Evolutionary conservation across 2,329 filamentous ascomycete genomes (phyloP), one percentile per base, ranked within the genome.

Genomic region (Tolypocladium amazonense): DNA sequence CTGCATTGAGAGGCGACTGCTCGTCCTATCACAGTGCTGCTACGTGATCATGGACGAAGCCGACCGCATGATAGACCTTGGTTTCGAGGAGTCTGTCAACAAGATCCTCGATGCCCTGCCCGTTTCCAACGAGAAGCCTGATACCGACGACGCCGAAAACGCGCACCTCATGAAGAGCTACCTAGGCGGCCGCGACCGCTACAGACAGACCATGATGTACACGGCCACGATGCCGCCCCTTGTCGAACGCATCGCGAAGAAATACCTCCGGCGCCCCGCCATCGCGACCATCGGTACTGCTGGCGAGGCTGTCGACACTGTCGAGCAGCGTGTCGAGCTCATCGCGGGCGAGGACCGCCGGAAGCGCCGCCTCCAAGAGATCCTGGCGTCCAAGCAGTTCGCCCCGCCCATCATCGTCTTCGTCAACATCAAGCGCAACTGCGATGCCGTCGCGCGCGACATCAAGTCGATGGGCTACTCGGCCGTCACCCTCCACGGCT

Each of bases 171-270:
- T 97, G 93, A 88, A 86, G 67, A 82, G 85, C 60, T 88, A 89
- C 67, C 77, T 96, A 1, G 87, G 87, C 58, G 85, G 85, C 23
- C 85, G 86, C 65, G 88, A 92, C 68, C 83, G 89, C 27, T 97
- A 97, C 77, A 82, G 94, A 61, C 93, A 99, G 74, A 99, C 94
- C 0, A 99, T 99, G 94, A 99, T 99, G 94, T 99, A 97, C 84
- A 97, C 94, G 65, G 94, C 94, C 58, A 99, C 94, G 35, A 99
- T 99, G 94, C 92, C 94, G 1, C 78, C 89, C 0, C 85, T 89
- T 0, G 90, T 99, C 20, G 94, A 99, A 72, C 89, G 90, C 63
- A 97, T 99, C 64, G 94, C 94, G n/a, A 88, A 92, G 68, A 96
- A 96, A 72, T 99, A 99, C 71, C 85, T 97, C 20, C 89, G 93